These are phyloP conservation scores for Backusella circina DNA, from an alignment of 192 early-diverging fungal species.

Conservation along the genomic window DNA sequence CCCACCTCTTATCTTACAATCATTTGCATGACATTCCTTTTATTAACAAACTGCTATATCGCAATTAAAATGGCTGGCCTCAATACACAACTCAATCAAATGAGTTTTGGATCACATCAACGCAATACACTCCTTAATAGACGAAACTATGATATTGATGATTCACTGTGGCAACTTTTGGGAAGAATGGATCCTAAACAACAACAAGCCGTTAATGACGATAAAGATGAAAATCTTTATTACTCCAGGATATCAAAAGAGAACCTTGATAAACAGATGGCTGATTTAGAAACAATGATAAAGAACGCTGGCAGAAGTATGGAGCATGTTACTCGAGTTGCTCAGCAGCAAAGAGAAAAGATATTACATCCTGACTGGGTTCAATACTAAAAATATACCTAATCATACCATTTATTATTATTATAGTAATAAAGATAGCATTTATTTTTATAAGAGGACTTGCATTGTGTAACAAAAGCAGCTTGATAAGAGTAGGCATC, in stretches of 20 bases:
- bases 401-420: neutral
- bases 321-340: conserved; percentile 7
- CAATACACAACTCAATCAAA: neutral
- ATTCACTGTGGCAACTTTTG: conserved; percentile 2
- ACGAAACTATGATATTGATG: neutral
- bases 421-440: neutral
- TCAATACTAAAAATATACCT: neutral
- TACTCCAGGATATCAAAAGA: neutral
- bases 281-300: conserved; percentile 13
- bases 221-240: neutral
- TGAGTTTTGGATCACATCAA: neutral
- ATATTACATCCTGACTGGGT: conserved; percentile 2
- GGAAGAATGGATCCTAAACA: conserved; percentile 1
- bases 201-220: neutral
- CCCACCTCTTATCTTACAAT: conserved; percentile 1
- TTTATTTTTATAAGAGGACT: neutral
- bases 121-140: neutral
- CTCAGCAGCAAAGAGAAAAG: conserved; percentile 7
- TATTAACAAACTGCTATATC: conserved; percentile 12
- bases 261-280: conserved; percentile 7
- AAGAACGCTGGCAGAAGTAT: conserved; percentile 13
- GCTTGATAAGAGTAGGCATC: no score
- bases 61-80: conserved; percentile 9
- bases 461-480: no score
- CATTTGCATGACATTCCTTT: conserved; percentile 10